Evolutionary conservation across 2,329 filamentous ascomycete species (phyloP).

Genomic region (Monosporascus cannonballus): DNA sequence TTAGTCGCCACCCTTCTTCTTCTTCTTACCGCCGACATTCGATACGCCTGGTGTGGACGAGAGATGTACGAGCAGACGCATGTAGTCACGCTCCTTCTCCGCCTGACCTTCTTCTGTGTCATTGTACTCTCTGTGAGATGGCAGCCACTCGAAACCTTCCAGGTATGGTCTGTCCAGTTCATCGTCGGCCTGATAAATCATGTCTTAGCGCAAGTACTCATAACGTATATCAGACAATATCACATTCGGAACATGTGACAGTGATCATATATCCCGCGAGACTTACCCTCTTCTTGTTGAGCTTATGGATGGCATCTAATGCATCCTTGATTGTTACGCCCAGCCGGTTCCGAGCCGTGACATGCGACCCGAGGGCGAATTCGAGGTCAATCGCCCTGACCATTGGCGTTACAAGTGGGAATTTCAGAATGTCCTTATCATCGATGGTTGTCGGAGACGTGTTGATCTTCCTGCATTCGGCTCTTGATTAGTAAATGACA

Average conservation of each 20-base stretch:
- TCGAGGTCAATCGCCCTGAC: conserved; percentile 93
- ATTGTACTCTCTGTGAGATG: conserved; percentile 11
- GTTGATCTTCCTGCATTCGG: conserved; percentile 76
- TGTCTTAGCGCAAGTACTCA: no score
- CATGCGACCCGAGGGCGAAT: conserved; percentile 81
- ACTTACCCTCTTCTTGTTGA: conserved; percentile 90
- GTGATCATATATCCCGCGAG: not conserved
- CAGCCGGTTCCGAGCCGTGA: conserved; percentile 85
- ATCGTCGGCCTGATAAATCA: conserved; percentile 65
- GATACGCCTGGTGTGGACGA: conserved; percentile 43
- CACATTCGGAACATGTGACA: no score
- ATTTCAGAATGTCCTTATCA: conserved; percentile 78
- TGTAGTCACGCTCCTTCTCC: conserved; percentile 83
- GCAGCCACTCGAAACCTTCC: conserved; percentile 85
- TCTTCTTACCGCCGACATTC: conserved; percentile 53
- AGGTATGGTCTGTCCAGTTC: conserved; percentile 85
- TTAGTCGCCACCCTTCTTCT: conserved; percentile 46
- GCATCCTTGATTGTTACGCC: conserved; percentile 98
- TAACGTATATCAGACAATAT: no score
- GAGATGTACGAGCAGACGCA: conserved; percentile 79
- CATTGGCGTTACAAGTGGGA: conserved; percentile 70
- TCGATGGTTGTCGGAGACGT: conserved; percentile 72
- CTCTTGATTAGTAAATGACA: conserved; percentile 3
- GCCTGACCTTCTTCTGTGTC: conserved; percentile 14
- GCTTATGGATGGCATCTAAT: conserved; percentile 90